phyloP scores from a whole-genome alignment of 2,329 filamentous ascomycete genomes.

The Pseudocercospora vitis region DNA sequence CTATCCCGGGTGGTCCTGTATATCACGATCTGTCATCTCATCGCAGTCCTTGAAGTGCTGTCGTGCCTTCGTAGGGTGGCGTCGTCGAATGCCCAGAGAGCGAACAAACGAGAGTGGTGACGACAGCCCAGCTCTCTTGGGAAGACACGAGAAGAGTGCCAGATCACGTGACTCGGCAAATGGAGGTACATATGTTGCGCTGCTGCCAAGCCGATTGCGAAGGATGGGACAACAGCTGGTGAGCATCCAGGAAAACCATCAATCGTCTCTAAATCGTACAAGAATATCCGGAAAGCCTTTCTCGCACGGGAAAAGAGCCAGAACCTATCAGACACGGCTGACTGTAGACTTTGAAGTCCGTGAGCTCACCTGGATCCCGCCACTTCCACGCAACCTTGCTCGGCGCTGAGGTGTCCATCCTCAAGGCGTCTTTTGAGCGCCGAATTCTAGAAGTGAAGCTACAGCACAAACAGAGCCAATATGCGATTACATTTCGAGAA shows the following conservation, averaged over 20 bases:
- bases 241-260: no score
- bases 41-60: neutral
- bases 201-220: neutral
- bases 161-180: neutral
- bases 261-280: no score
- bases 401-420: neutral
- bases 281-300: no score
- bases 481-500: slow-evolving; percentile 7
- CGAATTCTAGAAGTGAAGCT: no score
- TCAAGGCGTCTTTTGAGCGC: no score
- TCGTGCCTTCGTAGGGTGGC: neutral
- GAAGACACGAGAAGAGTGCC: neutral
- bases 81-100: neutral
- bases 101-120: no score
- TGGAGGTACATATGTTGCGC: neutral
- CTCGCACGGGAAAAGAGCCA: no score
- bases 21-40: slow-evolving; percentile 1
- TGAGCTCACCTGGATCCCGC: neutral
- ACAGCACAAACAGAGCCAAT: no score
- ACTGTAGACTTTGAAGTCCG: no score
- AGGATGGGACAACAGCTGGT: slow-evolving; percentile 1
- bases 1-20: slow-evolving; percentile 7
- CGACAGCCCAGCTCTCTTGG: neutral
- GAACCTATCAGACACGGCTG: no score
- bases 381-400: slow-evolving; percentile 3